Evolutionary conservation across 2,329 filamentous ascomycete species (phyloP).

Genomic region (Pseudogymnoascus sp.): DNA sequence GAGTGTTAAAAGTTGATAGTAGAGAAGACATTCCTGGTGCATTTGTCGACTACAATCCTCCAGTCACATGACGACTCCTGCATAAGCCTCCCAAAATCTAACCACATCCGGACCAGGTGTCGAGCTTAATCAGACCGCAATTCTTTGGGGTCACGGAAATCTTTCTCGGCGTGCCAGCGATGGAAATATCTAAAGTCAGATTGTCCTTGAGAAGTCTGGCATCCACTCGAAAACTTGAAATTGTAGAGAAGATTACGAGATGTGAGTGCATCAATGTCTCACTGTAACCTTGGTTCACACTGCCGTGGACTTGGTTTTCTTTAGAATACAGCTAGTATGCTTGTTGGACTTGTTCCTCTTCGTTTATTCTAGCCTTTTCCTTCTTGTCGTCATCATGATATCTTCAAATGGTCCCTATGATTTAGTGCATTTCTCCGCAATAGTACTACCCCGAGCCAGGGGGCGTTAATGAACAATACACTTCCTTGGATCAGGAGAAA

Average conservation of each 20-base stretch:
- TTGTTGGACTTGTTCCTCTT: background rate
- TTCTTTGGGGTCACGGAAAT: background rate
- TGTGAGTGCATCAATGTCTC: slow-evolving; percentile 1
- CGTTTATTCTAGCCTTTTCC: background rate
- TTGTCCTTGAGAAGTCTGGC: background rate
- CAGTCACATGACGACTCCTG: background rate
- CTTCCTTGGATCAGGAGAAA: slow-evolving; percentile 2
- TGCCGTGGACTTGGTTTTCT: background rate
- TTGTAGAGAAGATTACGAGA: background rate
- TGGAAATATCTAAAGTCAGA: background rate
- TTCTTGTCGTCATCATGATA: slow-evolving; percentile 8
- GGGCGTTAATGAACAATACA: background rate
- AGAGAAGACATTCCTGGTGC: background rate
- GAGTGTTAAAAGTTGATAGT: background rate
- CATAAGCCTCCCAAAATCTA: background rate
- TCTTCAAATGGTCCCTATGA: background rate
- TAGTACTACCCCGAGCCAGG: slow-evolving; percentile 1
- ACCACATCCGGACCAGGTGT: background rate
- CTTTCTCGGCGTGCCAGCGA: background rate
- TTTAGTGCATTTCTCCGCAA: background rate
- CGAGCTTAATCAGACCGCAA: slow-evolving; percentile 3
- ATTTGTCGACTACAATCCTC: background rate
- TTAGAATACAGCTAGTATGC: background rate
- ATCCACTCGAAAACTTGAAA: background rate
- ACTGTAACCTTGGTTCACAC: slow-evolving; percentile 1